Evolutionary conservation across 1,284 basidiomycete genomes (phyloP).

Genomic region (Hemileccinum hortonii): DNA sequence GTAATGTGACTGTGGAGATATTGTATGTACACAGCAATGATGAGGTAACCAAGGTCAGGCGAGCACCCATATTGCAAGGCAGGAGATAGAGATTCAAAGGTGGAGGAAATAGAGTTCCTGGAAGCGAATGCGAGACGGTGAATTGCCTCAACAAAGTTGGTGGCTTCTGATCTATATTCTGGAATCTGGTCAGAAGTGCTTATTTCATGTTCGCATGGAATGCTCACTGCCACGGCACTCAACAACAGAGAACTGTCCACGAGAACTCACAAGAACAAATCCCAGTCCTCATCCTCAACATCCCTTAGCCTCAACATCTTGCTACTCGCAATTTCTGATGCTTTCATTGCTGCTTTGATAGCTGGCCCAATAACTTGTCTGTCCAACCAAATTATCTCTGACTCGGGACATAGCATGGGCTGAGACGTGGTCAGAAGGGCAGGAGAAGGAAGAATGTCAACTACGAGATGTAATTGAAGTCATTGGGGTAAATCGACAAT

Average conservation of each 20-base stretch:
- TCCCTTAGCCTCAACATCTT: slow-evolving; percentile 52
- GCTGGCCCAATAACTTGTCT: slow-evolving; percentile 53
- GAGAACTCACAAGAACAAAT: slow-evolving; percentile 73
- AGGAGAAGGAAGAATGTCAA: slow-evolving; percentile 62
- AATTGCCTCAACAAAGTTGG: slow-evolving; percentile 82
- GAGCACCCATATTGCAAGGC: slow-evolving; percentile 44
- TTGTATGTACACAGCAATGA: slow-evolving; percentile 58
- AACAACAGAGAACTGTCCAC: slow-evolving; percentile 70
- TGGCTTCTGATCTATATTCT: slow-evolving; percentile 88
- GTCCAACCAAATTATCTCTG: slow-evolving; percentile 64
- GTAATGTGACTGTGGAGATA: slow-evolving; percentile 56
- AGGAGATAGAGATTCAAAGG: slow-evolving; percentile 56
- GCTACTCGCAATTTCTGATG: slow-evolving; percentile 34
- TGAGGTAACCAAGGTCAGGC: slow-evolving; percentile 58
- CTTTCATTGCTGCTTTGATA: slow-evolving; percentile 42
- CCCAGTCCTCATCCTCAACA: slow-evolving; percentile 70
- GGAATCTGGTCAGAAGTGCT: slow-evolving; percentile 13
- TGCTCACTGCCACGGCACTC: slow-evolving; percentile 69
- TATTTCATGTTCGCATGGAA: background rate
- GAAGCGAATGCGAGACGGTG: slow-evolving; percentile 62
- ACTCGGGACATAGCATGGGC: slow-evolving; percentile 34
- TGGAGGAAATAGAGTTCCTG: slow-evolving; percentile 44
- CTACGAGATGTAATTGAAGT: slow-evolving; percentile 79
- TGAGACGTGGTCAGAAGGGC: slow-evolving; percentile 32
- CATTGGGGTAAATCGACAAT: slow-evolving; percentile 84